Conservation (phyloP, 139 green algal species). For the Tetraselmis striata region DNA sequence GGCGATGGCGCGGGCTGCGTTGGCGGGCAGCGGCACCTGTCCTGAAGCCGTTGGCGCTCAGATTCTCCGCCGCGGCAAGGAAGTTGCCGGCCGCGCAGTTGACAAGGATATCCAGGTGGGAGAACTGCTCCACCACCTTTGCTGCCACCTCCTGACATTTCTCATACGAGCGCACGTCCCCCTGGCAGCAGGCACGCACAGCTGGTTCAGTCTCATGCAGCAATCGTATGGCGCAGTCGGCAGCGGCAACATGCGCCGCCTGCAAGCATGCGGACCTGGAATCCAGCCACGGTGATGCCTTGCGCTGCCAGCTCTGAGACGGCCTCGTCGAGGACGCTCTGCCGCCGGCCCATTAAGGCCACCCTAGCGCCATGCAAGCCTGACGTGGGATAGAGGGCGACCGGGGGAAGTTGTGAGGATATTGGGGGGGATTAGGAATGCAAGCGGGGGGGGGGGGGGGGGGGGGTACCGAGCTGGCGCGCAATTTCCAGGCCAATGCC, state of each 20-base stretch:
- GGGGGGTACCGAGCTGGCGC: slow-evolving; percentile 63
- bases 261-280: slow-evolving; percentile 23
- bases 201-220: no score
- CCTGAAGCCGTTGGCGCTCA: slow-evolving; percentile 81
- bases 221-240: no score
- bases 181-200: no score
- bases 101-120: slow-evolving; percentile 79
- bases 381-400: no score
- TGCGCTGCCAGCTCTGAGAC: slow-evolving; percentile 31
- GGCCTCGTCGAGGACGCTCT: slow-evolving; percentile 61
- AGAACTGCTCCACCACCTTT: slow-evolving; percentile 32
- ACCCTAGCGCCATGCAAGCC: slow-evolving; percentile 75
- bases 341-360: slow-evolving; percentile 64
- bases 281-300: slow-evolving; percentile 45
- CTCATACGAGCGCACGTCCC: slow-evolving; percentile 74
- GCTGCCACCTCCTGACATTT: slow-evolving; percentile 52
- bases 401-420: no score
- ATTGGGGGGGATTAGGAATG: no score
- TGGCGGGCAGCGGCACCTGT: no score
- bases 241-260: no score
- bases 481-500: slow-evolving; percentile 85
- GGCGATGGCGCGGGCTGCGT: no score
- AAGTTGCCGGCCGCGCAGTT: slow-evolving; percentile 91
- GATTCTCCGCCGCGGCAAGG: slow-evolving; percentile 69
- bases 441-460: no score